Base-by-base conservation (phyloP, 495 filamentous ascomycete species). In the Pseudomonodictys pantanalensis region DNA sequence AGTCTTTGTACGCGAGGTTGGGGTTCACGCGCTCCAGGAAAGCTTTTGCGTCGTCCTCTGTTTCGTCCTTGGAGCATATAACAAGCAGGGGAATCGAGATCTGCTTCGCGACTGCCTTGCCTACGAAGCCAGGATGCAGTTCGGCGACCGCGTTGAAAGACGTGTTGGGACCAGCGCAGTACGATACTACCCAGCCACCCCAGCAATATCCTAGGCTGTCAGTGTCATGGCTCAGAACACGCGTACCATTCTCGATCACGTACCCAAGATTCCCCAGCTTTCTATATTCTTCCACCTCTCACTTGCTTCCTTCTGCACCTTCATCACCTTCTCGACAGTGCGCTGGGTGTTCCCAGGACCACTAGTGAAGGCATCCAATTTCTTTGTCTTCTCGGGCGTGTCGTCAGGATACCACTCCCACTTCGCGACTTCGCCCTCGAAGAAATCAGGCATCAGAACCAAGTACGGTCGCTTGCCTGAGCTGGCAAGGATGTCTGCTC, bases 121-220 rank as follows among this genome's bases (percentile, higher is more conserved):
- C 45, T 11, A 48, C 45, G 45, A 48, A 48, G 8, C 45, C 45
- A 4, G 47, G 47, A 51, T 51, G 28, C 10, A 30, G 17, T 51
- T 51, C 25, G 9, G 47, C 28, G 28, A 51, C 28, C 9, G 47
- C 28, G 20, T 24, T 30, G 47, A 51, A 51, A 8, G 28, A 28
- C 17, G 47, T 51, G 4, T 12, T 3, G 3, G 47, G 28, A 3
- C 24, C 47, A 28, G 45, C 23, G 45, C 45, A 51, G 28, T 51
- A 51, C 10, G 28, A 51, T 33, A 33, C 47, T 33, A 51, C 47
- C 47, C 47, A 51, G 15, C 25, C 47, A n/a, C 25, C 47, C 47
- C 28, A 32, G 18, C 47, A 51, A n/a, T 51, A 51, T 32, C 25
- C 28, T 51, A 22, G n/a, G n/a, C n/a, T 15, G 3, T 32, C 17